Conservation (phyloP, 2,329 filamentous ascomycete genomes). For the Chaetoscypha palmicola region DNA sequence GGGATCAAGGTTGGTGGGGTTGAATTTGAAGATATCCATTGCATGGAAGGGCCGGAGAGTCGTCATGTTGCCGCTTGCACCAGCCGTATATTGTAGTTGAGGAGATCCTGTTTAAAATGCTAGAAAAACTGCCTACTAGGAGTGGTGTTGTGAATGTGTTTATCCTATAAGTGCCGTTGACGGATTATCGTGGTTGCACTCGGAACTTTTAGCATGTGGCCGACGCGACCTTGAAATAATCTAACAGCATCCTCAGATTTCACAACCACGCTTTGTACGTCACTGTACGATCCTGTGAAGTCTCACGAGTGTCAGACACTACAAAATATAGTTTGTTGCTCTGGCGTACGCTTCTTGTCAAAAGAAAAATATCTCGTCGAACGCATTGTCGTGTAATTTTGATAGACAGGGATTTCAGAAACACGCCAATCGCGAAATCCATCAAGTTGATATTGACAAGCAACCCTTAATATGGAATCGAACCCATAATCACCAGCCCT, state of each 20-base stretch:
- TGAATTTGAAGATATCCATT: conserved; percentile 79
- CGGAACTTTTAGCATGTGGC: background rate
- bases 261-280: background rate
- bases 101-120: too few relatives aligned
- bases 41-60: conserved; percentile 81
- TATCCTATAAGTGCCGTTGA: background rate
- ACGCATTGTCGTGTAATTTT: conserved; percentile 1
- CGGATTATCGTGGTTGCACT: background rate
- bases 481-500: conserved; percentile 18
- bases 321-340: too few relatives aligned
- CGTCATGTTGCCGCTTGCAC: too few relatives aligned
- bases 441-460: conserved; percentile 14
- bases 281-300: too few relatives aligned
- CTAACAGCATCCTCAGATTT: background rate
- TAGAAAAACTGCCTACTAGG: too few relatives aligned
- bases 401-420: conserved; percentile 13
- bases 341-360: too few relatives aligned
- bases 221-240: conserved; percentile 1
- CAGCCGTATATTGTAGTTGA: too few relatives aligned
- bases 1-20: conserved; percentile 90
- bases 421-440: conserved; percentile 17
- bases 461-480: conserved; percentile 19
- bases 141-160: too few relatives aligned
- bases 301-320: too few relatives aligned
- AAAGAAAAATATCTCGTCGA: background rate